Base-by-base conservation (phyloP, 2,329 filamentous ascomycete species). In the Botrytis pseudocinerea region DNA sequence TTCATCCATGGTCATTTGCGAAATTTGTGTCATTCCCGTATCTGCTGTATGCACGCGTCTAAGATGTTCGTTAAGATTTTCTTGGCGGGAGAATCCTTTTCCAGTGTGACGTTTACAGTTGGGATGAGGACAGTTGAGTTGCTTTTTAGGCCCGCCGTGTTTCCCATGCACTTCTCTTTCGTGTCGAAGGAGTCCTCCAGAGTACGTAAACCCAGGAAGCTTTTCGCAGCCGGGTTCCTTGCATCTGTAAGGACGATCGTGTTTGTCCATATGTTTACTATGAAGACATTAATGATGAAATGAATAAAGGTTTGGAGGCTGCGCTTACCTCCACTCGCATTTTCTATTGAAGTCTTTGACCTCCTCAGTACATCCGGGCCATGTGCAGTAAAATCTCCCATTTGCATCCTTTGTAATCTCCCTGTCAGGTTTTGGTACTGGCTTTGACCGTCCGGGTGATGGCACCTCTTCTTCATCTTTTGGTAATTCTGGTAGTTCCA, bases 231-330 rank as follows among this genome's bases (percentile, higher is more conserved):
- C 92, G n/a, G 89, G 87, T 61, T 92, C 90, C 35, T 85, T 87
- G 82, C 95, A 98, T 79, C 94, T 93, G 81, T 98, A 98, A 1
- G 95, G 95, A 20, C 95, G 88, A 78, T 97, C 94, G 81, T 98
- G 95, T 82, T 97, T 97, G 84, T 98, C 95, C 95, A 98, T 98
- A 82, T 98, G 95, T 84, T 98, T 98, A 81, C 94, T 97, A 76
- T 25, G 16, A n/a, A 16, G 44, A 42, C 22, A 20, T 70, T 32
- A 72, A 54, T 61, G 28, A 65, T 46, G 18, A 32, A 44, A 46
- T 4, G 25, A 38, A 44, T 2, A 22, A 75, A 82, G 77, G 82
- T 18, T 57, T 16, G 16, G 72, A 69, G 42, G 57, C 62, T 38
- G 46, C 72, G 96, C 94, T 92, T 97, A 78, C 66, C 77, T 78